Evolutionary conservation across 768 basidiomycete species (phyloP), one percentile per base, ranked within the genome.

Genomic region (Chalciporus chontae): DNA sequence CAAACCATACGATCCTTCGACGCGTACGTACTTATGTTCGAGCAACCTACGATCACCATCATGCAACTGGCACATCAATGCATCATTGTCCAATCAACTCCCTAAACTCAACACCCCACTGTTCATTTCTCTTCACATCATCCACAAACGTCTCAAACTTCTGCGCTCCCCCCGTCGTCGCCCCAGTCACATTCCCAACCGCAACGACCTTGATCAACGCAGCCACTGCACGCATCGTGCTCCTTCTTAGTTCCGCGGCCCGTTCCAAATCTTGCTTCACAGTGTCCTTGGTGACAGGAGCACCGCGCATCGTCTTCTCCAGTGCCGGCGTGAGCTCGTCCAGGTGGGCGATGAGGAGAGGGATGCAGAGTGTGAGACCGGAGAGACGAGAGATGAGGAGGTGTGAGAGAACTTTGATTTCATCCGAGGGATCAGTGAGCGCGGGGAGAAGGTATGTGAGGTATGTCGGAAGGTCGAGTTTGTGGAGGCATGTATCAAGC

Each of bases 381-480:
- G 92, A 83, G 14, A 98, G 81, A 9, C 94, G 85, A 76, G 92
- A 90, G 34, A 98, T 78, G 74, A 95, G 88, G 82, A 99, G 90
- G 68, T 95, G 91, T 45, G 86, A 93, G 51, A 97, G 82, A 40
- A 97, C 92, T 69, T 97, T 97, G 75, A 99, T 90, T 66, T 98
- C 96, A 65, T 98, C 94, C 5, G 90, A 90, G 47, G 87, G 85
- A 66, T 99, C 96, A 2, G 78, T 73, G 11, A 98, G 80, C 1
- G 92, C 94, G 1, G 81, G 79, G 43, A 95, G 77, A 40, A 97
- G 86, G 40, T 84, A 80, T 19, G 75, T 77, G 19, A 97, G 77
- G 75, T 95, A 94, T 39, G 87, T 83, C 54, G 89, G 83, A 17
- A 96, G 74, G 62, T 96, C 94, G 42, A 99, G 79, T 64, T 87